These are phyloP conservation scores for Eimeria zaria DNA, from an alignment of 169 alveolate genomes.

Conservation along the genomic window DNA sequence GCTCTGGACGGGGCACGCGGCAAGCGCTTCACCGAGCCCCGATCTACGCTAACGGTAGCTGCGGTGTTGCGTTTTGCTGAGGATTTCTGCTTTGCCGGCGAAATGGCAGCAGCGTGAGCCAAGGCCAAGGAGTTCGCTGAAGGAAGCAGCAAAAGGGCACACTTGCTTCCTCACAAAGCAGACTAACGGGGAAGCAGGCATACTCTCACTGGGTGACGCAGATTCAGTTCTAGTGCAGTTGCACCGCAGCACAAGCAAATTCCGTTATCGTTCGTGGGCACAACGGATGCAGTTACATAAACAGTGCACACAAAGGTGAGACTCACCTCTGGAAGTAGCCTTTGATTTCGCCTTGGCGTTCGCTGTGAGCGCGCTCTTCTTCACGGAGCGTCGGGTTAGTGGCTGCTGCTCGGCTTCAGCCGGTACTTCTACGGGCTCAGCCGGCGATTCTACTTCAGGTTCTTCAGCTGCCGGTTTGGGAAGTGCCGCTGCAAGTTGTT, in stretches of 20 bases:
- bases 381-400: background rate
- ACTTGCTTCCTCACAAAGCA: background rate
- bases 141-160: background rate
- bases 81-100: conserved; percentile 35
- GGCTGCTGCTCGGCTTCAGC: conserved; percentile 47
- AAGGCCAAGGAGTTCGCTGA: conserved; percentile 4
- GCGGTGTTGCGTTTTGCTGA: conserved; percentile 7
- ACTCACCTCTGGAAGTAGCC: conserved; percentile 39
- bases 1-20: conserved; percentile 61
- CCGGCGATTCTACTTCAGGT: conserved; percentile 11
- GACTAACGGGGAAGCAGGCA: background rate
- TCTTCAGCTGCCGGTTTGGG: conserved; percentile 36
- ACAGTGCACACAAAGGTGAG: background rate
- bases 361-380: conserved; percentile 19
- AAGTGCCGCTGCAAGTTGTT: conserved; percentile 49
- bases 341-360: conserved; percentile 42
- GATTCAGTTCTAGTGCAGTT: background rate
- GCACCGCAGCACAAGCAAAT: background rate
- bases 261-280: background rate
- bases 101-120: conserved; percentile 6
- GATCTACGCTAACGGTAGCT: conserved; percentile 19
- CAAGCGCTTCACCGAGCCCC: conserved; percentile 7
- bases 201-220: background rate
- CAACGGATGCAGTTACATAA: background rate
- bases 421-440: conserved; percentile 18